Evolutionary conservation across 2,329 filamentous ascomycete species (phyloP), one percentile per base, ranked within the genome.

Genomic region (Madurella fahalii): DNA sequence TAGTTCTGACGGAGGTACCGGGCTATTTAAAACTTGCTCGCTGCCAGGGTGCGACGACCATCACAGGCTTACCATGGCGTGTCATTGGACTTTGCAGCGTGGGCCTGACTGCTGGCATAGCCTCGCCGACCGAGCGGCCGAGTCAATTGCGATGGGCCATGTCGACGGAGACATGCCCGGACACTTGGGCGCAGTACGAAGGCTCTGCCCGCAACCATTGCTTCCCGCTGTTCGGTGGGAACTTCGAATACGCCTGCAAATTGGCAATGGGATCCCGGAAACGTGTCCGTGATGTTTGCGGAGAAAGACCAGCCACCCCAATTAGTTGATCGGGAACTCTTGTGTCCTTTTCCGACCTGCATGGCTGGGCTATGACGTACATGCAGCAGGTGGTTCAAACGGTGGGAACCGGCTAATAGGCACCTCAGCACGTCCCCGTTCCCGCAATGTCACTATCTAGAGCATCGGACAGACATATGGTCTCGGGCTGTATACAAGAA

Each of bases 21-120:
- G 5, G 31, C 9, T 2, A 43, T 12, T 11, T 3, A 18, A 13
- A 15, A 15, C 16, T 7, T 40, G 17, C 8, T 40, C 40, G 41
- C 46, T 47, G 48, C 8, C 25, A 41, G 2, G 13, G 20, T 40
- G 16, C 13, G 5, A 42, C 13, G 5, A 42, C 18, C 17, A 45
- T 34, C 34, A 12, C 7, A 25, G 18, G 40, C 59, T 41, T 57
- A 63, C 63, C 59, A 65, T 34, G 61, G 54, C 40, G 52, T 37
- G 45, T 63, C 59, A 32, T 54, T 58, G 15, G 52, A 47, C 30
- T 37, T 37, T 5, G 37, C 53, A 7, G 55, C 30, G 12, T 55
- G 48, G 18, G 56, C 58, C 13, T 61, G 56, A 18, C 50, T 47
- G 17, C 53, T 62, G 17, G 59, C 59, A 47, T 62, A 61, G 17